Conservation (phyloP, 1,284 basidiomycete species). For the Termitomyces sp. region DNA sequence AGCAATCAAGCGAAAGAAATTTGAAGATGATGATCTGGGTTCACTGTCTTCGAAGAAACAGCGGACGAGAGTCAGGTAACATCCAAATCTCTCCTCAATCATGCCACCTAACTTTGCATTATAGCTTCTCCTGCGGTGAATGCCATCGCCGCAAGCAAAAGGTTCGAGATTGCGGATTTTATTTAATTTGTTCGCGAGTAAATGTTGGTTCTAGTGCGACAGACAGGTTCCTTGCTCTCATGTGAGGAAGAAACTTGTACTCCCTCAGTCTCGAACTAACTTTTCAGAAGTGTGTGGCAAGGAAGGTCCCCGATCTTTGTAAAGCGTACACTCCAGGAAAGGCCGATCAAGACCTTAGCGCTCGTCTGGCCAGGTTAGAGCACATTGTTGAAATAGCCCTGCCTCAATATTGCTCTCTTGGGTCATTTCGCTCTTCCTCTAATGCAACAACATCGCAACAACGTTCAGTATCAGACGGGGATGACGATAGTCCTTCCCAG, state of each 20-base stretch:
- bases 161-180: slow-evolving; percentile 32
- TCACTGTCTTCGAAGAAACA: slow-evolving; percentile 57
- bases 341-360: slow-evolving; percentile 71
- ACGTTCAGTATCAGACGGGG: slow-evolving; percentile 45
- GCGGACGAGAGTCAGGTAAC: slow-evolving; percentile 70
- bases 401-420: slow-evolving; percentile 57
- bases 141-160: slow-evolving; percentile 82
- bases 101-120: not conserved
- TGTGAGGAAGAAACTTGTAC: slow-evolving; percentile 38
- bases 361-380: slow-evolving; percentile 67
- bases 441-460: slow-evolving; percentile 29
- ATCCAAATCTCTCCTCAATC: slow-evolving; percentile 6
- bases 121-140: slow-evolving; percentile 80
- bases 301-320: slow-evolving; percentile 80
- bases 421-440: slow-evolving; percentile 30
- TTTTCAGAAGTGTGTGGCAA: slow-evolving; percentile 61
- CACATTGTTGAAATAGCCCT: slow-evolving; percentile 74
- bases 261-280: slow-evolving; percentile 1
- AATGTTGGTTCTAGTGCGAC: slow-evolving; percentile 53
- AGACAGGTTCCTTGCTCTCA: slow-evolving; percentile 78
- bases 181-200: slow-evolving; percentile 18
- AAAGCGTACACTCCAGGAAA: slow-evolving; percentile 83
- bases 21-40: slow-evolving; percentile 51
- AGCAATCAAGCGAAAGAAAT: slow-evolving; percentile 54
- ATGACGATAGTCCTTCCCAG: slow-evolving; percentile 64